Evolutionary conservation across 106 monocot genomes (phyloP), one percentile per base, ranked within the genome.

Genomic region (Acorus calamus): DNA sequence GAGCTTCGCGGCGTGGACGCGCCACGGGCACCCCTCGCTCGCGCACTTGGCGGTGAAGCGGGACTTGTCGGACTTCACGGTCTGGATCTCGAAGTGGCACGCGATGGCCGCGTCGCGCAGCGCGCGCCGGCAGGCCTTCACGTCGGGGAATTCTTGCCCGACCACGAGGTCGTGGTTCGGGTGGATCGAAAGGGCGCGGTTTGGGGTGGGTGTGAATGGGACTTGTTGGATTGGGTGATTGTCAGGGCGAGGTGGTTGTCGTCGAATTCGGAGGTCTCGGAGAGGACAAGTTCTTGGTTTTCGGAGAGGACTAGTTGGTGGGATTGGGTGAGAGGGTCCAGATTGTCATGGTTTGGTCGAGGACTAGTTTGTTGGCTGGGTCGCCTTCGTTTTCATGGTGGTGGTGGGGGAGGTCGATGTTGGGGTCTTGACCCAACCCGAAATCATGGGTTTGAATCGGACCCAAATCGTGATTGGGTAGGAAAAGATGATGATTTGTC

Each of bases 11-110:
- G 87, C 86, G 68, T 96, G 94, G 54, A 96, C 84, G 46, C 94
- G 69, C 90, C 90, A 96, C 2, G 94, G 94, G 56, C 94, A 96
- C 6, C 80, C 87, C 45, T 90, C 87, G 46, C 84, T 84, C 0
- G 90, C 84, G 46, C 94, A 96, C 66, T 77, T 96, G 42, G 94
- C 94, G 10, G 94, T 96, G 73, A 96, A 96, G 12, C 94, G 72
- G 2, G 87, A 87, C 71, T 96, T 96, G 64, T 96, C 94, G 2
- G 94, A 96, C 65, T 96, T 96, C 54, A 96, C 90, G 0, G 94
- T 96, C 67, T 96, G 94, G 63, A 96, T 96, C 69, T 96, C 94
- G 48, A 96, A 96, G 66, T 80, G 86, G 71, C 90, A 96, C 8
- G 87, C 84, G 50, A 96, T 96, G 12, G 94, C 94, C 6, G 90